These are phyloP conservation scores for Stephanodiscus triporus DNA, from an alignment of 108 stramenopile genomes.

Conservation along the genomic window DNA sequence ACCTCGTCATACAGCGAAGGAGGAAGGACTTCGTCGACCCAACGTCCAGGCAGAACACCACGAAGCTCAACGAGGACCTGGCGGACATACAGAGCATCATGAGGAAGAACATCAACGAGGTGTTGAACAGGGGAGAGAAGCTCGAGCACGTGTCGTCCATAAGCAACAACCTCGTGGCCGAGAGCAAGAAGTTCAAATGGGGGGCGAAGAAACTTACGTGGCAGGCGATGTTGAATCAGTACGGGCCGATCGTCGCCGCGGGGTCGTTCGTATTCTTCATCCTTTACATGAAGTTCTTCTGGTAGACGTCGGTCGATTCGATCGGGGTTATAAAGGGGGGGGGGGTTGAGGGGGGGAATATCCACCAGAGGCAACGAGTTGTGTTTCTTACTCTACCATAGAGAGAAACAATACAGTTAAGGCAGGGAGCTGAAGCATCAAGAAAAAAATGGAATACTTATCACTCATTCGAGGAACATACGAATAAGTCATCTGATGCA, in stretches of 20 bases:
- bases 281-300: conserved; percentile 85
- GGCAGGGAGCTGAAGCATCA: no score
- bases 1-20: conserved; percentile 93
- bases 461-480: no score
- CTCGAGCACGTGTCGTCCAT: conserved; percentile 81
- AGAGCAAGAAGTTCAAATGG: conserved; percentile 92
- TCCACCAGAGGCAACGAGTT: no score
- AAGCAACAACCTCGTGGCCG: conserved; percentile 69
- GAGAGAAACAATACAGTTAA: no score
- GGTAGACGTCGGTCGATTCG: conserved; percentile 31
- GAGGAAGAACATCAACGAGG: conserved; percentile 92
- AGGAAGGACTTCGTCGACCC: conserved; percentile 93
- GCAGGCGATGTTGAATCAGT: conserved; percentile 86
- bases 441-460: no score
- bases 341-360: no score
- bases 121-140: conserved; percentile 89
- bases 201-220: conserved; percentile 87
- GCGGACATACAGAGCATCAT: conserved; percentile 96
- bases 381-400: no score
- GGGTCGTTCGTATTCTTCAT: conserved; percentile 72
- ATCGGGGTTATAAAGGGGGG: no score
- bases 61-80: conserved; percentile 94
- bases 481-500: no score
- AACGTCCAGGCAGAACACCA: conserved; percentile 71
- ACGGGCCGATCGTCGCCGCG: conserved; percentile 71